Evolutionary conservation across 768 basidiomycete species (phyloP).

Genomic region (Boletus pseudopeckii): DNA sequence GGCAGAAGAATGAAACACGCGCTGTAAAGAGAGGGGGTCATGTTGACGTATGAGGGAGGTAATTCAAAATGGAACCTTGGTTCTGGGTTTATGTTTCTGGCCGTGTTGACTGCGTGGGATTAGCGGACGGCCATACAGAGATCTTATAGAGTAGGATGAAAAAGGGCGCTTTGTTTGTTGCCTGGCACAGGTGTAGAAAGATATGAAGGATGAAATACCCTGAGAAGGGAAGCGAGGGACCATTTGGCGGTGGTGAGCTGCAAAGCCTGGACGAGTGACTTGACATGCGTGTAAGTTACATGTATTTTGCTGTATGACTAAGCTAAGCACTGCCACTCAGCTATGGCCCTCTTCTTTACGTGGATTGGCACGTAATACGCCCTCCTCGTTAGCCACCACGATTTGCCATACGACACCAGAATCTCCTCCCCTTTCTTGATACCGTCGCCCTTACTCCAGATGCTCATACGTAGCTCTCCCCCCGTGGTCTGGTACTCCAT

Average conservation of each 20-base stretch:
- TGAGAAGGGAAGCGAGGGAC: conserved; percentile 48
- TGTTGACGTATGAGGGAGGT: conserved; percentile 5
- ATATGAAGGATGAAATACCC: conserved; percentile 49
- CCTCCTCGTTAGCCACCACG: conserved; percentile 59
- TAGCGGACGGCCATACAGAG: conserved; percentile 28
- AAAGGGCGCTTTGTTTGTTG: conserved; percentile 33
- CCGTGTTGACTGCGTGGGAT: conserved; percentile 15
- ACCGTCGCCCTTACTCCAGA: conserved; percentile 59
- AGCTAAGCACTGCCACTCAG: not conserved
- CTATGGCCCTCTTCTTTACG: too few species aligned
- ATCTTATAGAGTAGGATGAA: conserved; percentile 38
- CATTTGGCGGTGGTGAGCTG: conserved; percentile 35
- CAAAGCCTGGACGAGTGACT: not conserved
- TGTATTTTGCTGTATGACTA: conserved; percentile 26
- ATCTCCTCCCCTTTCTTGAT: conserved; percentile 84
- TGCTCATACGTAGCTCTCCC: conserved; percentile 73
- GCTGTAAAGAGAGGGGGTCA: conserved; percentile 43
- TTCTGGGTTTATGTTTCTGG: conserved; percentile 17
- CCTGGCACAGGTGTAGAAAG: conserved; percentile 55
- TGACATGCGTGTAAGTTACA: conserved; percentile 8
- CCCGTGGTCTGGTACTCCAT: conserved; percentile 46
- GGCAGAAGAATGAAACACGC: conserved; percentile 69
- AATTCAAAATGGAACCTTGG: conserved; percentile 39
- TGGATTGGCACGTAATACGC: too few species aligned
- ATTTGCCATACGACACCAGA: conserved; percentile 84